Evolutionary conservation across 2,329 filamentous ascomycete genomes (phyloP).

Genomic region (Pseudocercospora macadamiae): DNA sequence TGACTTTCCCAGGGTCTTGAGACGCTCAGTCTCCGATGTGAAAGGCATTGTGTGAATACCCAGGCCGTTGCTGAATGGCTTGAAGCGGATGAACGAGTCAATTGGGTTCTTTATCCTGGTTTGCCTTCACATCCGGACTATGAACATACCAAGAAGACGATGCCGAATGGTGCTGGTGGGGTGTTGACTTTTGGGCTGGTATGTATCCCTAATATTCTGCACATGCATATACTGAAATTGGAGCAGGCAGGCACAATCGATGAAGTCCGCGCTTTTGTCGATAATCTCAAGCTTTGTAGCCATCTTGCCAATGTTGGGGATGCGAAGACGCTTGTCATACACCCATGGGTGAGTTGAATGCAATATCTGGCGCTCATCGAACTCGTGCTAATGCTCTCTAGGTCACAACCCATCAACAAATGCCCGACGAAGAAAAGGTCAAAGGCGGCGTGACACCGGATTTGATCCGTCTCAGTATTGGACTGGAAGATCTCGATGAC

Average conservation of each 20-base stretch:
- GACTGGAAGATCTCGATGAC: background rate
- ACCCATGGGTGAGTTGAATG: constrained; percentile 22
- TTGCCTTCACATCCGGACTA: constrained; percentile 31
- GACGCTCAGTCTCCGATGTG: constrained; percentile 30
- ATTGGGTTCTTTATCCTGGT: constrained; percentile 37
- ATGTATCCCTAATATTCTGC: constrained; percentile 5
- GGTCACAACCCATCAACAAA: constrained; percentile 30
- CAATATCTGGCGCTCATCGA: too few species aligned
- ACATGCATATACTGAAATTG: background rate
- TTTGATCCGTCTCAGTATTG: background rate
- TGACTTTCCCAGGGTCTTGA: constrained; percentile 35
- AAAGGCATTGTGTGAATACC: constrained; percentile 33
- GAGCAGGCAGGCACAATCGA: background rate
- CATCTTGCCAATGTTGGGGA: constrained; percentile 36
- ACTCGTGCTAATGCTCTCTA: constrained; percentile 2
- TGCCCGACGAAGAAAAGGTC: background rate
- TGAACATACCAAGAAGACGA: constrained; percentile 25
- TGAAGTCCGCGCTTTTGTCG: constrained; percentile 21
- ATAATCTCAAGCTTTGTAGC: constrained; percentile 32
- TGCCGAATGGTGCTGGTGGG: constrained; percentile 32
- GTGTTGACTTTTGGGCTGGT: constrained; percentile 30
- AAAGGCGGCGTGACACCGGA: background rate
- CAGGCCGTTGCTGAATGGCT: constrained; percentile 32
- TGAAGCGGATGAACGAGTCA: constrained; percentile 28
- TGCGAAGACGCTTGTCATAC: constrained; percentile 37